Evolutionary conservation across 2,329 filamentous ascomycete species (phyloP), one percentile per base, ranked within the genome.

Genomic region (Fusarium begoniae): DNA sequence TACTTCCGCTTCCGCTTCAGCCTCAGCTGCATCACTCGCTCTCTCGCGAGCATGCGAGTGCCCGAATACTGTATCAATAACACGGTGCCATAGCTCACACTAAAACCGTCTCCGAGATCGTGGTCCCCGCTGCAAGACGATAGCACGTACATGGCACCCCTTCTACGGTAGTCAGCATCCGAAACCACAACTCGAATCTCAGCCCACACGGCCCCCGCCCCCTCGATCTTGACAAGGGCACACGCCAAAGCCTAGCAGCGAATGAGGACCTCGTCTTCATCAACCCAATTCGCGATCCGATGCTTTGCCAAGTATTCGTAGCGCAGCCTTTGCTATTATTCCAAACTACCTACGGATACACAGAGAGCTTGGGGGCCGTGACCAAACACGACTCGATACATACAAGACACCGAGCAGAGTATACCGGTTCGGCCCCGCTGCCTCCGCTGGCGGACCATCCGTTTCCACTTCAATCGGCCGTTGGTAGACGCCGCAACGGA

Each of bases 181-280:
- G 64, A 76, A 67, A 74, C 76, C 73, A 75, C 72, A 78, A 54
- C 77, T 78, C 70, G 70, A 78, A 77, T 78, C 77, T 78, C 75
- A 78, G 77, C 72, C 77, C 77, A 78, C 70, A 77, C 70, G 58
- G 69, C 48, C 67, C 66, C 70, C 68, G 59, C 62, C 71, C 64
- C 68, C 60, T 66, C 74, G 73, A 76, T 74, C 74, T 75, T 69
- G 71, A 78, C 74, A 71, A 75, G 75, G 70, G 61, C 68, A 66
- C 57, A 66, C 51, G 58, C 47, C 57, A 66, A 63, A 67, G n/a
- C 15, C 20, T 38, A 63, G 32, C 51, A 73, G 56, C 68, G 58
- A 73, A 73, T 76, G 59, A 61, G 65, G 54, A 44, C 50, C 24
- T 68, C 30, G 48, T 58, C 69, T 73, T 59, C 56, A 55, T 58